Evolutionary conservation across 257 asterid genomes (phyloP), one percentile per base, ranked within the genome.

Genomic region (Petrea volubilis): DNA sequence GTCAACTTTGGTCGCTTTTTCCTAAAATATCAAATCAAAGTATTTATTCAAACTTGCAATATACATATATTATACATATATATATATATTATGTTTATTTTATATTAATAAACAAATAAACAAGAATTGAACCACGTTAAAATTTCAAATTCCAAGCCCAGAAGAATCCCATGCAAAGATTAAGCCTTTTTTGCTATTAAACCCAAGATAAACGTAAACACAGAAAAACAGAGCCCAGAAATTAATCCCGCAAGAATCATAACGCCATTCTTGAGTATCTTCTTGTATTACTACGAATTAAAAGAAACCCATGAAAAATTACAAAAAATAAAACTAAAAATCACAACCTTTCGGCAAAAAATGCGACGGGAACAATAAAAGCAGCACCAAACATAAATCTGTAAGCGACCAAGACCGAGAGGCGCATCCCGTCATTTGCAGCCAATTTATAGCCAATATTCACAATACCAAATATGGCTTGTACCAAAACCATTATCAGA

Each of bases 371-470:
- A 70, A 70, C 24, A 7, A 91, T 81, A 51, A 81, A 82, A 33
- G 75, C 85, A 21, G 91, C 83, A 11, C 87, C 95, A 49, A 91
- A 85, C 58, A 85, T 49, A 9, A 80, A 87, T n/a, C 96, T 77
- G 64, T 90, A 90, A 60, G 63, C 74, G 7, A 81, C 81, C 66
- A 81, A 44, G 36, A 90, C 53, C 1, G 90, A 68, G 18, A 71
- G 53, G 29, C 77, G 83, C 91, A 86, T 86, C 6, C 93, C 97
- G 24, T 87, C 91, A 3, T 80, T 78, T 0, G 83, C 59, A 12
- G 96, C 88, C n/a, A 88, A 62, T 60, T 88, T 88, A 51, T 73
- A 83, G 8, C 79, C 36, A 1, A 90, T 27, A 15, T 73, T 88
- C n/a, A 85, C 86, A 4, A 83, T 53, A 0, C 86, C 49, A 4